phyloP scores from a whole-genome alignment of 2,329 filamentous ascomycete genomes.

The Aspergillus arachidicola region DNA sequence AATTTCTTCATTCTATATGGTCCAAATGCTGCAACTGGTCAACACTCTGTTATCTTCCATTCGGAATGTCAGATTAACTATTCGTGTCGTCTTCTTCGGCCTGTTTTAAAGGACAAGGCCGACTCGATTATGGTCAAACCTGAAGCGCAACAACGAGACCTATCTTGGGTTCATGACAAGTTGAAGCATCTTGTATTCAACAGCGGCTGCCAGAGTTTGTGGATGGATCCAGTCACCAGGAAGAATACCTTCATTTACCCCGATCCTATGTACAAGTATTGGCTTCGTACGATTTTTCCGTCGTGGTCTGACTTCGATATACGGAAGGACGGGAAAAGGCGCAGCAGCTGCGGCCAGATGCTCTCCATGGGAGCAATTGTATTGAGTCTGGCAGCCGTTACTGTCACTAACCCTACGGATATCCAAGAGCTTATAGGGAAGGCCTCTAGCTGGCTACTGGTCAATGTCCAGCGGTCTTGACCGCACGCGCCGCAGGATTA shows the following conservation, averaged over 20 bases:
- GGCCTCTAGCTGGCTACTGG: neutral
- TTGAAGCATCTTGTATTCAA: neutral
- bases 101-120: neutral
- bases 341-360: neutral
- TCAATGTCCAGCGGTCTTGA: neutral
- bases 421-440: neutral
- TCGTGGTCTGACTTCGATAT: neutral
- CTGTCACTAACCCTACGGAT: neutral
- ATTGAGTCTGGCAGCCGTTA: neutral
- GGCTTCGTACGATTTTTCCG: slow-evolving; percentile 17
- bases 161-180: neutral
- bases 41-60: neutral
- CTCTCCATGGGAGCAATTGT: neutral
- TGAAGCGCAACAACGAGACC: neutral
- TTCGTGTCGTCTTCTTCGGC: neutral
- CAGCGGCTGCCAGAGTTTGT: neutral
- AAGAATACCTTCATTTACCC: slow-evolving; percentile 24
- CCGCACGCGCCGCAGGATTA: neutral
- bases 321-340: neutral
- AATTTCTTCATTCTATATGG: neutral
- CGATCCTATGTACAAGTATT: slow-evolving; percentile 24
- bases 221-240: slow-evolving; percentile 10
- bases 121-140: neutral
- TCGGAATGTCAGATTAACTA: neutral
- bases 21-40: neutral